Percentiles rank a stretch among this genome's conserved stretches.
Conservation (phyloP, 2,329 filamentous ascomycete genomes). For the Trichoderma brevicompactum region DNA sequence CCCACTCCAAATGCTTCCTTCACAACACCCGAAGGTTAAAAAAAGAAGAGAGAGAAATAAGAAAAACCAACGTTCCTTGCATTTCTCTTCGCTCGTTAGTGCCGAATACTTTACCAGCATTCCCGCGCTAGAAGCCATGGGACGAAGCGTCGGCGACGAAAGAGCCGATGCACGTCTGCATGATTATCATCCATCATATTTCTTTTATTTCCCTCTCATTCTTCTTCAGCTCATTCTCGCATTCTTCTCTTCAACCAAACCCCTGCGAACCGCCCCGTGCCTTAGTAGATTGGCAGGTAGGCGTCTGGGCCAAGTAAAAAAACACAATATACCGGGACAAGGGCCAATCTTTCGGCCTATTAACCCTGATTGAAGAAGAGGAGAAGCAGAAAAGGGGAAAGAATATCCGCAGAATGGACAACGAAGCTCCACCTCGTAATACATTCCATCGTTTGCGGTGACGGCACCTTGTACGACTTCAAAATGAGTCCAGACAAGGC, state of each 20-base stretch:
- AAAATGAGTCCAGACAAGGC: background rate
- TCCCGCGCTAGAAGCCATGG: background rate
- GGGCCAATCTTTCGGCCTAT: background rate
- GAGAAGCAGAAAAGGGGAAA: background rate
- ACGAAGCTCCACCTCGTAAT: background rate
- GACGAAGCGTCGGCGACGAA: background rate
- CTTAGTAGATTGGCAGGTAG: too few relatives aligned
- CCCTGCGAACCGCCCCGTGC: background rate
- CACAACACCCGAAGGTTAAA: background rate
- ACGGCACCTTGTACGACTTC: background rate
- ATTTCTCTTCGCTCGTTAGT: background rate
- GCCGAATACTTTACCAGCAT: constrained; percentile 8
- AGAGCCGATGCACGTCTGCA: constrained; percentile 2
- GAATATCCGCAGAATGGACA: background rate
- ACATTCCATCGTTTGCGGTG: background rate
- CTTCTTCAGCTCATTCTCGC: background rate
- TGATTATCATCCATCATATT: constrained; percentile 7
- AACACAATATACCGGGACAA: background rate
- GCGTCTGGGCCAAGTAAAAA: background rate
- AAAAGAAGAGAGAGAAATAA: background rate
- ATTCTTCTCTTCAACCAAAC: background rate
- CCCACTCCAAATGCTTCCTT: background rate
- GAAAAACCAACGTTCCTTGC: constrained; percentile 6
- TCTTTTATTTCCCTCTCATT: background rate
- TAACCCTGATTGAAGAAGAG: background rate